A percentile compares a stretch with the other conserved stretches of the same genome.
Conservation (phyloP, 495 filamentous ascomycete species). For the Penicillium daleae region DNA sequence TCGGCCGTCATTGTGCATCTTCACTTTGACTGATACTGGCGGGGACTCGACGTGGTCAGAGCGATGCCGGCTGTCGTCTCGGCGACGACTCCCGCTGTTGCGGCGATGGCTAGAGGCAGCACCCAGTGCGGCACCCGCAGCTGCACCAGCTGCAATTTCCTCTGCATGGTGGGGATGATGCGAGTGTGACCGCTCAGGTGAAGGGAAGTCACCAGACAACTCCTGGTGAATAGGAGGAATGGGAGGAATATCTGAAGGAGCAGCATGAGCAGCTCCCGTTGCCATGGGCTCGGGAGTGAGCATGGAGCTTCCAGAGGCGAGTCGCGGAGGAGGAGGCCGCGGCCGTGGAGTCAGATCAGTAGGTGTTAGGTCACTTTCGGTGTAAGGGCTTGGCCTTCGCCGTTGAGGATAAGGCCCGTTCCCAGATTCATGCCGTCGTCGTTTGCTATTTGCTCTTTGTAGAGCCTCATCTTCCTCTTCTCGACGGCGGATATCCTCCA, state of each 20-base stretch:
- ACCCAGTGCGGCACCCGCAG: slow-evolving; percentile 21
- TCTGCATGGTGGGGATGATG: slow-evolving; percentile 30
- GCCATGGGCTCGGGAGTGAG: slow-evolving; percentile 39
- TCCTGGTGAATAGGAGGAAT: slow-evolving; percentile 57
- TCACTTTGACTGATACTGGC: slow-evolving; percentile 78
- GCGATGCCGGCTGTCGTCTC: slow-evolving; percentile 32
- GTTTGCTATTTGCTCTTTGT: slow-evolving; percentile 55
- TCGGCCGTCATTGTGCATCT: slow-evolving; percentile 77
- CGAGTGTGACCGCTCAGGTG: slow-evolving; percentile 29
- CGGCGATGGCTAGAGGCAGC: slow-evolving; percentile 43
- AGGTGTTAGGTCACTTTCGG: slow-evolving; percentile 48
- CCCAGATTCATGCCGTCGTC: slow-evolving; percentile 58
- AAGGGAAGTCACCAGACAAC: slow-evolving; percentile 58
- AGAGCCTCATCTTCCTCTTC: slow-evolving; percentile 65
- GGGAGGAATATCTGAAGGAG: slow-evolving; percentile 46
- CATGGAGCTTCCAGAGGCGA: slow-evolving; percentile 34
- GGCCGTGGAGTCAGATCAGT: slow-evolving; percentile 47
- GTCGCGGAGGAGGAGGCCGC: slow-evolving; percentile 30
- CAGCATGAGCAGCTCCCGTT: slow-evolving; percentile 38
- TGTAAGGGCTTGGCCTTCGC: slow-evolving; percentile 51
- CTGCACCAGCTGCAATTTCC: slow-evolving; percentile 45
- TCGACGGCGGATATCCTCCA: slow-evolving; percentile 60
- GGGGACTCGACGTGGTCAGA: slow-evolving; percentile 54
- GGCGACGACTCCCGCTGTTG: slow-evolving; percentile 25
- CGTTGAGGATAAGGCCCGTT: slow-evolving; percentile 59